Percentiles rank a stretch among this genome's conserved stretches.
Conservation (phyloP, 345 rosid genomes). For the Boechera stricta region DNA sequence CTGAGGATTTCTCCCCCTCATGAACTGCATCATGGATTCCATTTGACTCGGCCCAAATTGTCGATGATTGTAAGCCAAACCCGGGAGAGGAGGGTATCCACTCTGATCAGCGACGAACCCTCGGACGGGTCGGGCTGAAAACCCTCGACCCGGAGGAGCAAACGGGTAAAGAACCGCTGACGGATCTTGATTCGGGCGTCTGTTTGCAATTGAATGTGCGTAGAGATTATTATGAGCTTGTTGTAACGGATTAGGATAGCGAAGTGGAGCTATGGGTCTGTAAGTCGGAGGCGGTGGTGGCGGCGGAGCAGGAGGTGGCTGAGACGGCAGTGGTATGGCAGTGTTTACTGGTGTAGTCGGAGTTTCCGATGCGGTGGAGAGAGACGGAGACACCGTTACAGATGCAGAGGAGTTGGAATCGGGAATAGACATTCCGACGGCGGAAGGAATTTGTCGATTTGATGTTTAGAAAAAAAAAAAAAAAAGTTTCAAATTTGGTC, state of each 20-base stretch:
- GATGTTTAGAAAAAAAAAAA: not conserved
- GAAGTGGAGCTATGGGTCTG: constrained; percentile 31
- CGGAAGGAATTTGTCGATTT: constrained; percentile 15
- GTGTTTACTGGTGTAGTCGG: not conserved
- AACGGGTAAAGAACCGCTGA: constrained; percentile 56
- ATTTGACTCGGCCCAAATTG: constrained; percentile 38
- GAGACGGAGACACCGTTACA: constrained; percentile 27
- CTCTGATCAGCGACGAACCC: constrained; percentile 41
- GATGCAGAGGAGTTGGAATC: constrained; percentile 40
- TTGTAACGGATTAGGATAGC: constrained; percentile 37
- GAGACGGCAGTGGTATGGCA: constrained; percentile 17
- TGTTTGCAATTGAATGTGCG: constrained; percentile 22
- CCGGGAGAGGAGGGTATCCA: constrained; percentile 48
- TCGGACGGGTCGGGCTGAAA: constrained; percentile 53
- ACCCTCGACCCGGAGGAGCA: constrained; percentile 75
- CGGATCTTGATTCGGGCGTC: constrained; percentile 37
- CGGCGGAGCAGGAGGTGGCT: constrained; percentile 23
- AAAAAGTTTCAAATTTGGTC: constrained; percentile 42
- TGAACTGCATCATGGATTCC: constrained; percentile 46
- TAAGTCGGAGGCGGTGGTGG: constrained; percentile 32
- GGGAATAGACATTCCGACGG: constrained; percentile 42
- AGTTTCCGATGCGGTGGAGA: constrained; percentile 21
- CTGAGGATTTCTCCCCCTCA: constrained; percentile 46
- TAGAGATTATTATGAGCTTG: constrained; percentile 35
- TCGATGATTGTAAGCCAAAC: constrained; percentile 26